Evolutionary conservation across 108 stramenopile genomes (phyloP).

Genomic region (Cyclotella cryptica): DNA sequence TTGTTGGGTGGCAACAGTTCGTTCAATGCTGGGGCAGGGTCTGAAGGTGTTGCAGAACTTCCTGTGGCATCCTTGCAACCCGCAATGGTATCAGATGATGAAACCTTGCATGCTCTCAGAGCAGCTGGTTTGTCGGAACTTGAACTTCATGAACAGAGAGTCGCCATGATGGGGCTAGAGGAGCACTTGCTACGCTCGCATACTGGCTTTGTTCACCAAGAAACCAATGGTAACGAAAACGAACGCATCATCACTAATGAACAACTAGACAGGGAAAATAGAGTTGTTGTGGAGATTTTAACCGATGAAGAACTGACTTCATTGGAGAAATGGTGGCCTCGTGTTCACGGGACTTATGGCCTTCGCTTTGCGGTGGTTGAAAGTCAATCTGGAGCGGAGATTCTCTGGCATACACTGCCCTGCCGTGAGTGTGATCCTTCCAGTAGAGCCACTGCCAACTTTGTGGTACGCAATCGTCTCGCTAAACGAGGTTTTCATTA

Average conservation of each 20-base stretch:
- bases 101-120: slow-evolving; percentile 58
- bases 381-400: slow-evolving; percentile 22
- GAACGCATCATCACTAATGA: slow-evolving; percentile 55
- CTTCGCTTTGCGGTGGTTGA: slow-evolving; percentile 58
- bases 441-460: slow-evolving; percentile 33
- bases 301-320: slow-evolving; percentile 78
- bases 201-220: slow-evolving; percentile 9
- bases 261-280: slow-evolving; percentile 81
- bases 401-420: slow-evolving; percentile 63
- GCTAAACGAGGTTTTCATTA: slow-evolving; percentile 42
- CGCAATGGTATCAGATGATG: slow-evolving; percentile 36
- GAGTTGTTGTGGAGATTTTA: slow-evolving; percentile 80
- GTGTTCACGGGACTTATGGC: slow-evolving; percentile 48
- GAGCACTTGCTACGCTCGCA: slow-evolving; percentile 41
- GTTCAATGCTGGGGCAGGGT: neutral
- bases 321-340: slow-evolving; percentile 69
- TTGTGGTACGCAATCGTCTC: slow-evolving; percentile 42
- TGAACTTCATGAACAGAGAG: slow-evolving; percentile 64
- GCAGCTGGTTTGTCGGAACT: slow-evolving; percentile 68
- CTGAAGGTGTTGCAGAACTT: slow-evolving; percentile 19
- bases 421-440: slow-evolving; percentile 84
- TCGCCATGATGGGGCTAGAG: slow-evolving; percentile 68
- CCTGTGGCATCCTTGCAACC: slow-evolving; percentile 44
- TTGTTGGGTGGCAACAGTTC: slow-evolving; percentile 49
- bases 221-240: slow-evolving; percentile 5